Evolutionary conservation across 768 basidiomycete genomes (phyloP).

Genomic region (Pleurotus eryngii): DNA sequence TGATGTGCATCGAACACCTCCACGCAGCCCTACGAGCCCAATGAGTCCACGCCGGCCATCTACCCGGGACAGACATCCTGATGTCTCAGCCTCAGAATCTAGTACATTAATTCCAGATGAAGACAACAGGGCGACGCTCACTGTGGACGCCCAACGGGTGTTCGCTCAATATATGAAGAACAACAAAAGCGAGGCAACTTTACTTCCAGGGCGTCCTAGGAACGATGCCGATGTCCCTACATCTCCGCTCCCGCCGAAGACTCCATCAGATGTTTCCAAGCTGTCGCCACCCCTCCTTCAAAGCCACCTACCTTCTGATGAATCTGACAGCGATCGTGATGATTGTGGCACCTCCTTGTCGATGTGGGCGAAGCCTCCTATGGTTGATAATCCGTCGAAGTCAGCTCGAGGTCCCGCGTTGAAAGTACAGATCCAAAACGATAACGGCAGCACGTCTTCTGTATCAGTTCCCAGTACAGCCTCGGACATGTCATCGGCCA

Average conservation of each 20-base stretch:
- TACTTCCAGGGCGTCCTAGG: constrained; percentile 1
- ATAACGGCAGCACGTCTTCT: constrained; percentile 12
- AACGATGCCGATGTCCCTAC: constrained; percentile 6
- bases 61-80: constrained; percentile 26
- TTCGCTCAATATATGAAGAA: constrained; percentile 2
- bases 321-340: constrained; percentile 46
- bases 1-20: constrained; percentile 48
- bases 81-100: neutral
- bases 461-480: constrained; percentile 11
- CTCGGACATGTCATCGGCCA: constrained; percentile 1
- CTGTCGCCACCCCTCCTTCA: neutral
- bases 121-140: neutral
- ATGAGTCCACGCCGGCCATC: constrained; percentile 35
- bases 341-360: constrained; percentile 30
- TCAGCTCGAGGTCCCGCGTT: constrained; percentile 38
- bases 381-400: constrained; percentile 22
- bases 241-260: constrained; percentile 1
- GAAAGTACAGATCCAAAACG: constrained; percentile 39
- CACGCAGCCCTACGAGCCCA: constrained; percentile 61
- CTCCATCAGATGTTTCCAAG: constrained; percentile 4
- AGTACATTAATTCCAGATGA: neutral
- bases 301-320: constrained; percentile 32
- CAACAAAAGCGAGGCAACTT: neutral
- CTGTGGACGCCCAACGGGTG: neutral
- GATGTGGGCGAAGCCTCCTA: constrained; percentile 42